These are phyloP conservation scores for Mercurialis annua DNA, from an alignment of 345 rosid species.

Conservation along the genomic window DNA sequence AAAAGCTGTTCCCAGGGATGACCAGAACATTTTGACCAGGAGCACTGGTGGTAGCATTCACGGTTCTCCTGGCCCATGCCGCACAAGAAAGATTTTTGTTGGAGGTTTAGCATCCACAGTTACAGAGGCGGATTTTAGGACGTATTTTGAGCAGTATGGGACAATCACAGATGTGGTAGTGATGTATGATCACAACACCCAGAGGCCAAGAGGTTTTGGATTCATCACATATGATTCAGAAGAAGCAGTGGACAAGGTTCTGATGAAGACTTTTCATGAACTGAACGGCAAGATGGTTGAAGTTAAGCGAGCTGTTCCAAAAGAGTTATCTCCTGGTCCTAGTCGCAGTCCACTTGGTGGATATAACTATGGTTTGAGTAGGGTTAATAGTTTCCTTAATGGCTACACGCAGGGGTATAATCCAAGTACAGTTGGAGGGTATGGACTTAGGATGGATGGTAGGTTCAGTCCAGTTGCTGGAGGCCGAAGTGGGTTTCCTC, in stretches of 20 bases:
- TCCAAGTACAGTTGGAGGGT: slow-evolving; percentile 57
- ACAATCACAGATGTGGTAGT: slow-evolving; percentile 73
- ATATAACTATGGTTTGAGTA: slow-evolving; percentile 54
- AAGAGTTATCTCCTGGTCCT: slow-evolving; percentile 77
- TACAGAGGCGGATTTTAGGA: slow-evolving; percentile 67
- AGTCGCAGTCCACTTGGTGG: slow-evolving; percentile 66
- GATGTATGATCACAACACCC: slow-evolving; percentile 82
- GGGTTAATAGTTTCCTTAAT: slow-evolving; percentile 57
- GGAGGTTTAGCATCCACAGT: slow-evolving; percentile 85
- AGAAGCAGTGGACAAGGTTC: slow-evolving; percentile 66
- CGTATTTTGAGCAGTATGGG: slow-evolving; percentile 78
- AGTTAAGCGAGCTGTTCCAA: slow-evolving; percentile 78
- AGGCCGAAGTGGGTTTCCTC: slow-evolving; percentile 61
- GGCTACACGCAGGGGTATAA: slow-evolving; percentile 62
- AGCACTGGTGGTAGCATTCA: slow-evolving; percentile 45
- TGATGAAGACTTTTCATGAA: slow-evolving; percentile 68
- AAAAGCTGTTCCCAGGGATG: slow-evolving; percentile 79
- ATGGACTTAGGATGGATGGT: slow-evolving; percentile 63
- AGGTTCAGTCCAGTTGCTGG: slow-evolving; percentile 54
- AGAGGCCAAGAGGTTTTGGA: slow-evolving; percentile 78
- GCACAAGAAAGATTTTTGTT: slow-evolving; percentile 71
- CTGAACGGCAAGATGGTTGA: slow-evolving; percentile 79
- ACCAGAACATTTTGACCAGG: slow-evolving; percentile 56
- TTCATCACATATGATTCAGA: slow-evolving; percentile 75
- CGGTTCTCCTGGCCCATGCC: slow-evolving; percentile 67